Evolutionary conservation across 1,284 basidiomycete genomes (phyloP).

Genomic region (Ganoderma lucidum): DNA sequence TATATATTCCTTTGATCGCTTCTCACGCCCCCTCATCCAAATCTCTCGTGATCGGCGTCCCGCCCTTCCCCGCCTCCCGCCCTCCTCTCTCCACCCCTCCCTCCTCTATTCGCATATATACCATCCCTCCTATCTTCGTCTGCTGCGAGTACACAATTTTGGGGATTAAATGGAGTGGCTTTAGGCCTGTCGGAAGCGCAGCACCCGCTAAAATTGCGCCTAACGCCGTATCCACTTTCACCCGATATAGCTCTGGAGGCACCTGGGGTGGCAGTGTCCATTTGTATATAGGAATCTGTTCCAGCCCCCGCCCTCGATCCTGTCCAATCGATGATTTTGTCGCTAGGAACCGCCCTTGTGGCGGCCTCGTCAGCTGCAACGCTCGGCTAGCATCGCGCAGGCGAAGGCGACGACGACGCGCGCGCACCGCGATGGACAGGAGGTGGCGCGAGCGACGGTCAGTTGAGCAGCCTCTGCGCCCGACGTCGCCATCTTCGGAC

Average conservation of each 20-base stretch:
- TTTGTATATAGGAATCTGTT: not conserved
- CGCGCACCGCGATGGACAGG: not conserved
- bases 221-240: not conserved
- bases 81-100: conserved; percentile 12
- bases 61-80: conserved; percentile 19
- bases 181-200: not conserved
- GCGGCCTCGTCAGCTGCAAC: no score
- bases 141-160: not conserved
- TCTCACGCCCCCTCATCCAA: conserved; percentile 21
- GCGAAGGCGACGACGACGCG: not conserved
- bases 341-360: not conserved
- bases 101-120: conserved; percentile 9
- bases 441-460: not conserved
- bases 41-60: conserved; percentile 18
- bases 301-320: not conserved
- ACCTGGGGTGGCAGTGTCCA: conserved; percentile 26
- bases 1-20: conserved; percentile 28
- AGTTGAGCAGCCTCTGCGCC: conserved; percentile 13
- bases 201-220: conserved; percentile 2
- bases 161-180: not conserved
- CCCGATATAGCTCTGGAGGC: conserved; percentile 20
- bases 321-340: conserved; percentile 3
- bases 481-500: conserved; percentile 14
- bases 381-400: not conserved
- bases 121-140: conserved; percentile 8